Conservation (phyloP, 768 basidiomycete species). For the Tulasnella sp. region DNA sequence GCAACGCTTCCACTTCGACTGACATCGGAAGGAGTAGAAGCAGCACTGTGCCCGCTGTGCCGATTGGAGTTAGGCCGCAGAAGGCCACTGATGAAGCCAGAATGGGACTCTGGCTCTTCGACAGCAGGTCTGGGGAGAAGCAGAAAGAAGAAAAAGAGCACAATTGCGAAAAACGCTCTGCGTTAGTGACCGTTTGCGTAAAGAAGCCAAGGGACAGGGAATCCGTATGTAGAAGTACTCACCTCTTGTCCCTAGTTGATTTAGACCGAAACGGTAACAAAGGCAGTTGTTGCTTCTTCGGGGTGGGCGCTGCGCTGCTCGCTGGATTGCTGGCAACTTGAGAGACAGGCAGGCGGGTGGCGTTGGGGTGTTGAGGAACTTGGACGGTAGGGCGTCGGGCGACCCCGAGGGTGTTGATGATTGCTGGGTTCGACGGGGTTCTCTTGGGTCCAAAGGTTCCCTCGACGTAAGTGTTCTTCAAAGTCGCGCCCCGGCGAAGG, state of each 20-base stretch:
- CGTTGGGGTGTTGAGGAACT: not conserved
- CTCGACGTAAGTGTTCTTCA: slow-evolving; percentile 4
- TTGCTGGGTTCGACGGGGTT: not conserved
- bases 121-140: not conserved
- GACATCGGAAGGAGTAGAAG: not conserved
- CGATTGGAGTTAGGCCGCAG: slow-evolving; percentile 2
- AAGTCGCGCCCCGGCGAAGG: not conserved
- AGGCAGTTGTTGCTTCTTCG: slow-evolving; percentile 17
- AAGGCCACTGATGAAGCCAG: not conserved
- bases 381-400: slow-evolving; percentile 11
- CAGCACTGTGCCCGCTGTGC: not conserved
- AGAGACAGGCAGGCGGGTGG: not conserved
- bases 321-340: not conserved
- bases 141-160: not conserved
- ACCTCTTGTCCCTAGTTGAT: slow-evolving; percentile 4
- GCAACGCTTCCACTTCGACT: not conserved
- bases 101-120: slow-evolving; percentile 5
- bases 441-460: not conserved
- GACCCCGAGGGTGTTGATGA: slow-evolving; percentile 1
- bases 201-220: not conserved
- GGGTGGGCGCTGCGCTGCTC: not conserved
- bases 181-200: not conserved
- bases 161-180: not conserved
- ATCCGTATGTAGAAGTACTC: not conserved
- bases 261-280: slow-evolving; percentile 19